phyloP scores from a whole-genome alignment of 2,329 filamentous ascomycete genomes.

The Plectosphaerella cucumerina region DNA sequence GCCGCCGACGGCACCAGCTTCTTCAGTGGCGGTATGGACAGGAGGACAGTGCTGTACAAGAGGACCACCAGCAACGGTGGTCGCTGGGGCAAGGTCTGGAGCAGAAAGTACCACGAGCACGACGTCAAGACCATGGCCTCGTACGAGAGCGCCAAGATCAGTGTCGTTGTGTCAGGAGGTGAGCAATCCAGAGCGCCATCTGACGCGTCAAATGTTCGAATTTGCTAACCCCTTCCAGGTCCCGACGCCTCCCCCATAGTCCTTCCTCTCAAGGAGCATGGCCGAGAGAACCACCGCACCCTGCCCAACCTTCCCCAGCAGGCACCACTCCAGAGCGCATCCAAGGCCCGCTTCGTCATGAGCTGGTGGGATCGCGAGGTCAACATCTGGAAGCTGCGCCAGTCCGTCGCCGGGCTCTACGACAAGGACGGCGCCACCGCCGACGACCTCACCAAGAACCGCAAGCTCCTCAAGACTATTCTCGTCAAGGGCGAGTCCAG shows the following conservation, averaged over 20 bases:
- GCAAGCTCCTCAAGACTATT: conserved; percentile 66
- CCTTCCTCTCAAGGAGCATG: conserved; percentile 66
- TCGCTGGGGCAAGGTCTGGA: conserved; percentile 82
- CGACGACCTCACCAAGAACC: conserved; percentile 45
- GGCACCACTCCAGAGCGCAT: conserved; percentile 68
- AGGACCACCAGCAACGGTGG: conserved; percentile 54
- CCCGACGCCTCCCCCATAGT: conserved; percentile 82
- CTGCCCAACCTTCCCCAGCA: conserved; percentile 82
- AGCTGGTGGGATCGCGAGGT: conserved; percentile 92
- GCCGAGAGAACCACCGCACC: conserved; percentile 78
- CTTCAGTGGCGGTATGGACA: conserved; percentile 88
- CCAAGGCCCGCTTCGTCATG: conserved; percentile 69
- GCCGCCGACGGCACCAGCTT: conserved; percentile 78
- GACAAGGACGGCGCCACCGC: conserved; percentile 32
- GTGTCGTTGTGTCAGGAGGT: conserved; percentile 89
- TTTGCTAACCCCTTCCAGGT: conserved; percentile 41
- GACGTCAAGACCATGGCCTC: conserved; percentile 93
- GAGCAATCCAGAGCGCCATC: conserved; percentile 26
- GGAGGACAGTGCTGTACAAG: conserved; percentile 79
- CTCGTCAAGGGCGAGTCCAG: conserved; percentile 72
- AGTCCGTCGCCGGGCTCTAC: conserved; percentile 42
- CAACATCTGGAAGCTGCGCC: conserved; percentile 67
- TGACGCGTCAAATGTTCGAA: too few relatives aligned
- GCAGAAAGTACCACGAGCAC: conserved; percentile 83
- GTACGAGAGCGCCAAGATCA: conserved; percentile 79